Evolutionary conservation across 2,329 filamentous ascomycete genomes (phyloP).

Genomic region (Pseudocercospora fijiensis): DNA sequence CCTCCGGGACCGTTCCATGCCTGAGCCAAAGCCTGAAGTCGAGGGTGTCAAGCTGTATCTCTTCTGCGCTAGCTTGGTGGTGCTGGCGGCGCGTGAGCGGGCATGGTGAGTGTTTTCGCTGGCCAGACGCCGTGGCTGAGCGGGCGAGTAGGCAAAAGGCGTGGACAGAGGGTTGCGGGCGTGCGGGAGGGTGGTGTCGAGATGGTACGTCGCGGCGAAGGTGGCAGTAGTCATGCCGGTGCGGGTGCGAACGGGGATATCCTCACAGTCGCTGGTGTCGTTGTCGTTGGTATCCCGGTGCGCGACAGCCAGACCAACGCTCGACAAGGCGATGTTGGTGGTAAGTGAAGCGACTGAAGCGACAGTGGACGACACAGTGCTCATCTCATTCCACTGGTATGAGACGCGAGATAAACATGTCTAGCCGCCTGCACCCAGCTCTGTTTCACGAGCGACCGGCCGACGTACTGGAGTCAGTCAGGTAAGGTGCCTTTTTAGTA

Average conservation of each 20-base stretch:
- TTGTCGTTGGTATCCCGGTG: constrained; percentile 19
- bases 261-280: constrained; percentile 38
- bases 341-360: constrained; percentile 59
- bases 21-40: constrained; percentile 11
- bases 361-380: constrained; percentile 12
- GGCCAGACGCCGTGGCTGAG: constrained; percentile 18
- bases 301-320: constrained; percentile 48
- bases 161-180: constrained; percentile 4
- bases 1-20: constrained; percentile 23
- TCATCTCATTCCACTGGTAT: constrained; percentile 18
- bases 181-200: constrained; percentile 8
- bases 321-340: constrained; percentile 58
- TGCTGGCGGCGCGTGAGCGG: constrained; percentile 13
- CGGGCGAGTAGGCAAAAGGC: constrained; percentile 9
- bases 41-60: constrained; percentile 10
- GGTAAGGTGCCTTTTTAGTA: neutral
- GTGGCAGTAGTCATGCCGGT: constrained; percentile 4
- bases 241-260: neutral
- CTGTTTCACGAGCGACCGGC: constrained; percentile 14
- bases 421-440: constrained; percentile 10
- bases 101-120: constrained; percentile 18
- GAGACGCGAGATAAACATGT: neutral
- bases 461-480: constrained; percentile 1
- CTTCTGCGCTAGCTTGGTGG: constrained; percentile 6
- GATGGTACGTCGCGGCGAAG: constrained; percentile 11